Base-by-base conservation (phyloP, 768 basidiomycete species). In the Harrya chromipes region DNA sequence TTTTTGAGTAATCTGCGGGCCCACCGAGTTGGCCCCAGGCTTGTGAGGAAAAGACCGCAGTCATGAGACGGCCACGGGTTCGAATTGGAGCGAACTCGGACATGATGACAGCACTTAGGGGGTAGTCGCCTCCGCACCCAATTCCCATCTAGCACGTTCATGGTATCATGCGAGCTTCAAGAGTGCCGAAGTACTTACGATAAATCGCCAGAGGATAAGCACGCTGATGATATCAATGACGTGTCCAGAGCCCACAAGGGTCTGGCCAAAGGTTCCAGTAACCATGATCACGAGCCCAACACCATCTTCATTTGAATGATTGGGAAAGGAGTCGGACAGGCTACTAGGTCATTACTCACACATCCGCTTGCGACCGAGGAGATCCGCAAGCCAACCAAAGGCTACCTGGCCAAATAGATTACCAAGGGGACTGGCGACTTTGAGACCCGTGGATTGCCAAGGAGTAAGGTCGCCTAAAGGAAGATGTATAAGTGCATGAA, bases 51-150 rank as follows among this genome's bases (percentile, higher is more conserved):
- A 93, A 94, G 3, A 92, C 88, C 1, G 84, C 87, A 4, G 86
- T 85, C 89, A 95, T 91, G 71, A 95, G 81, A 12, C 90, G 77
- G 17, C 93, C 93, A 49, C 92, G 82, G 43, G 79, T 83, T 39
- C 78, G 77, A 26, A 80, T 84, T 0, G 88, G 76, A 10, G 92
- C 83, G 60, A 93, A 94, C 64, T 95, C 92, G 9, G 87, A 91
- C n/a, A 90, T 83, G 59, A 94, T 92, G 60, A 90, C 82, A 11
- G 92, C 87, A 40, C 79, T 81, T 0, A 90, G 68, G 23, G 91
- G 90, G 62, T 93, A 90, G 59, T 92, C 90, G 6, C 91, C 91
- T 12, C 91, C 92, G 23, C 92, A 87, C 1, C 92, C 91, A 5
- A 92, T 62, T 1, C 90, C 89, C 79, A 82, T 81, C 83, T 80